These are phyloP conservation scores for Curvularia verruculosa DNA, from an alignment of 2,329 filamentous ascomycete genomes.

Conservation along the genomic window DNA sequence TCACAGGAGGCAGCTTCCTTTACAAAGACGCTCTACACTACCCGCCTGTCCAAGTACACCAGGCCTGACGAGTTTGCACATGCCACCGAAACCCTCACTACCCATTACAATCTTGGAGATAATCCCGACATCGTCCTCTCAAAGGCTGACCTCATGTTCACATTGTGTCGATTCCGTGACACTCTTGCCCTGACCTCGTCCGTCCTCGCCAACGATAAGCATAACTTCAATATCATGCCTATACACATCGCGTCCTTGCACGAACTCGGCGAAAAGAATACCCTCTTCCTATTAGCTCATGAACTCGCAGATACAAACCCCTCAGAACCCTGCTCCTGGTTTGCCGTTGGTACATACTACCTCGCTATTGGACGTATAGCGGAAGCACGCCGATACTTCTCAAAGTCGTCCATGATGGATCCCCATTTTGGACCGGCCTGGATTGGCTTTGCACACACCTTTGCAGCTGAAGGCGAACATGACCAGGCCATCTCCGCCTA, in stretches of 20 bases:
- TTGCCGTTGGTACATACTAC: slow-evolving; percentile 96
- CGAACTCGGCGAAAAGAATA: slow-evolving; percentile 84
- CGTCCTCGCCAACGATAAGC: slow-evolving; percentile 81
- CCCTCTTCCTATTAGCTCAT: slow-evolving; percentile 89
- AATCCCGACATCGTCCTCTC: slow-evolving; percentile 93
- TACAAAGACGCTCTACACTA: slow-evolving; percentile 94
- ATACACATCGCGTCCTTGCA: slow-evolving; percentile 90
- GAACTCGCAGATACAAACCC: slow-evolving; percentile 91
- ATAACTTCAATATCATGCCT: slow-evolving; percentile 88
- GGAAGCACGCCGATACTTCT: slow-evolving; percentile 90
- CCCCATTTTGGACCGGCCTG: slow-evolving; percentile 96
- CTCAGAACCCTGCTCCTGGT: slow-evolving; percentile 87
- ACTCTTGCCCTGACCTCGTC: slow-evolving; percentile 82
- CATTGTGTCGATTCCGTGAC: slow-evolving; percentile 90
- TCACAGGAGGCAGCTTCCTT: slow-evolving; percentile 91
- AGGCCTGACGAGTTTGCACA: slow-evolving; percentile 81
- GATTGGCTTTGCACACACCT: slow-evolving; percentile 99
- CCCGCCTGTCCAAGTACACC: slow-evolving; percentile 91
- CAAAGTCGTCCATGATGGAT: slow-evolving; percentile 96
- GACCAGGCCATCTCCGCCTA: slow-evolving; percentile 98
- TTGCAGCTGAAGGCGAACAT: slow-evolving; percentile 95
- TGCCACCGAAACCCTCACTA: slow-evolving; percentile 88
- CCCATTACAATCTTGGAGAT: slow-evolving; percentile 83
- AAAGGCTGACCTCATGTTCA: slow-evolving; percentile 89
- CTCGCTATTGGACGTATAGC: slow-evolving; percentile 86